Evolutionary conservation across 345 rosid species (phyloP), one percentile per base, ranked within the genome.

Genomic region (Citrus unshiu): DNA sequence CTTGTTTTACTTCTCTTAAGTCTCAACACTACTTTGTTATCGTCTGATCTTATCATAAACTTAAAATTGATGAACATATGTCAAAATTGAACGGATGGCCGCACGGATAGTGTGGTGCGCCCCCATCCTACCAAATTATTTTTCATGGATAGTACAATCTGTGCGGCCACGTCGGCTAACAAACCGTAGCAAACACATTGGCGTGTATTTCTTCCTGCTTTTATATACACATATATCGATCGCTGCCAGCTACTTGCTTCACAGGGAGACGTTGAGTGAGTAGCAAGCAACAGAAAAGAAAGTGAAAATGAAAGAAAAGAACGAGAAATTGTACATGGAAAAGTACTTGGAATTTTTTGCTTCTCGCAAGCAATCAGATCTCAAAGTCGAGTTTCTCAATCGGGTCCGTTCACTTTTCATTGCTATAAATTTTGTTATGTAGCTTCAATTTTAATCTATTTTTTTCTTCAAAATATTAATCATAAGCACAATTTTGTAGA

Each of bases 371-470:
- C 81, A 85, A 43, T 5, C 21, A 2, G 59, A 14, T 76, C 80
- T 81, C 86, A 80, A 80, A 62, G 5, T 32, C 81, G n/a, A 16
- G 29, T 81, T 54, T 58, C 86, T 89, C 84, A 83, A 78, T 37
- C 88, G 86, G 86, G 91, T 89, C 58, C 58, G 22, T 54, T 54
- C 58, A 18, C 22, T 54, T 54, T 54, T 54, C n/a, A 5, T 2
- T 16, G 7, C 58, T 54, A 51, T 43, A 54, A 54, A 4, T 54
- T 7, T 10, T 4, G 3, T 12, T 60, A 68, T 2, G 8, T 21
- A 10, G 13, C 37, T 78, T 46, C 2, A 3, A 19, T 65, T 3
- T 9, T 5, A 2, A 8, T 21, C 9, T 27, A 6, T 0, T 30
- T 75, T 37, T 43, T 10, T 43, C 14, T 43, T 43, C 16, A 46